These are phyloP conservation scores for Hygrophoropsis aurantiaca DNA, from an alignment of 768 basidiomycete species.

Conservation along the genomic window DNA sequence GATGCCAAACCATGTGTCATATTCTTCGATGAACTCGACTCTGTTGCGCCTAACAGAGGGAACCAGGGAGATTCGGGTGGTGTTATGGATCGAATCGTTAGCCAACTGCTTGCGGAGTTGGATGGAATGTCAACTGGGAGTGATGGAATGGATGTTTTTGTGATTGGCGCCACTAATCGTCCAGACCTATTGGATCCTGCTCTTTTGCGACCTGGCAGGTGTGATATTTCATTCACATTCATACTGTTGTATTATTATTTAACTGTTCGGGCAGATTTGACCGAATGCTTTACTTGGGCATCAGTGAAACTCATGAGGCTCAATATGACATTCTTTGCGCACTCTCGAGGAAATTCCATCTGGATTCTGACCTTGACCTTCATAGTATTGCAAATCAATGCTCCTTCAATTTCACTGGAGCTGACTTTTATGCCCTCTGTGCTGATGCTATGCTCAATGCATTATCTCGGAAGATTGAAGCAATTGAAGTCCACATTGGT, in stretches of 20 bases:
- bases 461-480: conserved; percentile 84
- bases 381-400: conserved; percentile 65
- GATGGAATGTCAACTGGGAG: conserved; percentile 80
- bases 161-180: conserved; percentile 94
- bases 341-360: conserved; percentile 87
- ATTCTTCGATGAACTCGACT: conserved; percentile 96
- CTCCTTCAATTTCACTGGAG: conserved; percentile 94
- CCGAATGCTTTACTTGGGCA: conserved; percentile 91
- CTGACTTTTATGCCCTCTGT: conserved; percentile 97
- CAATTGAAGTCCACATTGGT: conserved; percentile 78
- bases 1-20: conserved; percentile 94
- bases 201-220: conserved; percentile 85
- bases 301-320: conserved; percentile 82
- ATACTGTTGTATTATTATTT: background rate
- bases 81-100: conserved; percentile 97
- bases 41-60: conserved; percentile 91
- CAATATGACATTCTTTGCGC: conserved; percentile 88
- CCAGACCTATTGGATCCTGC: conserved; percentile 92
- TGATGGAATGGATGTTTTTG: conserved; percentile 76
- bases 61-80: conserved; percentile 96
- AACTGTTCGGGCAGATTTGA: conserved; percentile 70
- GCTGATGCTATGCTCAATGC: conserved; percentile 95
- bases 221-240: conserved; percentile 15
- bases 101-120: conserved; percentile 89
- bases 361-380: conserved; percentile 69